These are phyloP conservation scores for Colletotrichum gigasporum DNA, from an alignment of 2,329 filamentous ascomycete species.

Conservation along the genomic window DNA sequence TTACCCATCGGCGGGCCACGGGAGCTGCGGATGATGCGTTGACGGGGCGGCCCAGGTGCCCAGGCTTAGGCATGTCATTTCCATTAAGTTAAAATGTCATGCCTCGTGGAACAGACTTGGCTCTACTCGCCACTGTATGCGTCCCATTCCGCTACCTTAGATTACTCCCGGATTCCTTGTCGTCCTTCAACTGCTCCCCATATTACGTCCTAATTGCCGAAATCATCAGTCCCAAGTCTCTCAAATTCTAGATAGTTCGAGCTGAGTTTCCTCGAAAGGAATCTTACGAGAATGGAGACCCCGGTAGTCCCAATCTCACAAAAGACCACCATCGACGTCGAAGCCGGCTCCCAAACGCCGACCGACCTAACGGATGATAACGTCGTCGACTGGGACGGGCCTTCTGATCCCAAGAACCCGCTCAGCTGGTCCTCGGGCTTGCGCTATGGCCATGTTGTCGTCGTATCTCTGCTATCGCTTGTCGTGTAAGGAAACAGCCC, in stretches of 20 bases:
- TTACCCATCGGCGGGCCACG: neutral
- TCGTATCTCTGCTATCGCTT: slow-evolving; percentile 37
- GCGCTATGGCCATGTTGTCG: slow-evolving; percentile 43
- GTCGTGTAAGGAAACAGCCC: neutral
- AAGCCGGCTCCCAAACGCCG: neutral
- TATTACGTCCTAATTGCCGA: no score
- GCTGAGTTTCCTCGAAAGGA: no score
- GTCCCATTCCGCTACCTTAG: no score
- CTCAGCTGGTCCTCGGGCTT: slow-evolving; percentile 63
- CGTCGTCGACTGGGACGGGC: slow-evolving; percentile 67
- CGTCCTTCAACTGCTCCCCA: no score
- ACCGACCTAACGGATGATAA: neutral
- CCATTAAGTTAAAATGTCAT: no score
- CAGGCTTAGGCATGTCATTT: no score
- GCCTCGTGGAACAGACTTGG: neutral
- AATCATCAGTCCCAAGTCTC: no score
- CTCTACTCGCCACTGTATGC: neutral
- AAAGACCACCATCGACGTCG: neutral
- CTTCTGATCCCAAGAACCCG: slow-evolving; percentile 66
- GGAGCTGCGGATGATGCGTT: no score
- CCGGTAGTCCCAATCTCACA: neutral
- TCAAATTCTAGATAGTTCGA: no score
- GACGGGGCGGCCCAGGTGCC: no score
- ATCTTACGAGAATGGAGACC: neutral
- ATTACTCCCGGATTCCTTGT: no score